Evolutionary conservation across 306 rosid genomes (phyloP), one percentile per base, ranked within the genome.

Genomic region (Cicer yamashitae): DNA sequence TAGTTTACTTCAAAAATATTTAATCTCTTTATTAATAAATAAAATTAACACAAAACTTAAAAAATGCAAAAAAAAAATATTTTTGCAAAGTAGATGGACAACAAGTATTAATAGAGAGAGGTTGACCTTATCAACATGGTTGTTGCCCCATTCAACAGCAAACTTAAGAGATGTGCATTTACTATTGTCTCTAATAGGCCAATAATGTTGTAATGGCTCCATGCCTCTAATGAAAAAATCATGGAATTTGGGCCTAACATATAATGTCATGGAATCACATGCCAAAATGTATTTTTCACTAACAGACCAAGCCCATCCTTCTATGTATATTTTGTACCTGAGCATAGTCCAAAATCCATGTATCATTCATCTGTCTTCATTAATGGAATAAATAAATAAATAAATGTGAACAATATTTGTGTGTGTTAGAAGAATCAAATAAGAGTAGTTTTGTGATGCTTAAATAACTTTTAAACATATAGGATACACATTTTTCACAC

Each of bases 221-320:
- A 94, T 82, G 70, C 89, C 94, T 76, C 97, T 79, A 1, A 77
- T 45, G 82, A 82, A 94, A 82, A 89, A 94, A 69, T 94, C 96
- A 71, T 87, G 77, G 70, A 8, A 91, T 0, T 45, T 73, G 14
- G 98, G 81, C 69, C 1, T 85, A 2, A 90, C 83, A 10, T 87
- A 86, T 17, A 91, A 44, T 7, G 83, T 82, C 90, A 85, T 86
- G 0, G 98, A 78, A 71, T 94, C 85, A 6, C 98, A 94, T 7
- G 97, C 96, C 67, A 91, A 17, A 7, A 94, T 94, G 76, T 91
- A 90, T 60, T 94, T 94, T 75, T 94, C 96, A 80, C 97, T 94
- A 0, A 94, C 96, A 0, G 97, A 94, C 98, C 98, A 94, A 17
- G 91, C 96, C 90, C 88, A 87, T 79, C 98, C 98, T 83, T 94